Evolutionary conservation across 768 basidiomycete species (phyloP).

Genomic region (Fomitopsis pulvina): DNA sequence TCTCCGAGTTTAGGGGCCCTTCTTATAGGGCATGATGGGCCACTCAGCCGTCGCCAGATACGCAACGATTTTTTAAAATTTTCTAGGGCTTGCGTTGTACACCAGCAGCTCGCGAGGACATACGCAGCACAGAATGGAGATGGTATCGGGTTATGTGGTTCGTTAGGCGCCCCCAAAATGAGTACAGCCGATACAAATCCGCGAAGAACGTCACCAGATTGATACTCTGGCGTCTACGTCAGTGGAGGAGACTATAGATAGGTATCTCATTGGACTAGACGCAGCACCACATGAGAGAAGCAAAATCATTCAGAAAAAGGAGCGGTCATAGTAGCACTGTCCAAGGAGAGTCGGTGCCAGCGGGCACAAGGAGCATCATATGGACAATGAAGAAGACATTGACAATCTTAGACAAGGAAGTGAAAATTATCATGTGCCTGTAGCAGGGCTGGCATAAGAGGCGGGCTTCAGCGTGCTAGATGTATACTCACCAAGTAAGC

Average conservation of each 20-base stretch:
- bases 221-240: too few relatives aligned
- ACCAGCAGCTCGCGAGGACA: too few relatives aligned
- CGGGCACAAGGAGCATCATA: background rate
- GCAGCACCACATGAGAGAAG: constrained; percentile 5
- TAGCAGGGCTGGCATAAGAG: constrained; percentile 2
- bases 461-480: background rate
- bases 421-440: constrained; percentile 19
- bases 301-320: constrained; percentile 5
- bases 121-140: too few relatives aligned
- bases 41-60: too few relatives aligned
- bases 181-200: too few relatives aligned
- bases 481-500: constrained; percentile 41
- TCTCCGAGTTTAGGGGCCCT: too few relatives aligned
- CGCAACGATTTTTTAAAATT: too few relatives aligned
- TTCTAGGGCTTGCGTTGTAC: too few relatives aligned
- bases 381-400: background rate
- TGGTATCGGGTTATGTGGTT: too few relatives aligned
- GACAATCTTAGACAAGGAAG: background rate
- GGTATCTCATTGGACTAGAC: constrained; percentile 5
- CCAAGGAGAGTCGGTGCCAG: constrained; percentile 13
- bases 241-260: background rate
- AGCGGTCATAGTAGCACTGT: constrained; percentile 10
- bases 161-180: too few relatives aligned
- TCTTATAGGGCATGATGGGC: too few relatives aligned
- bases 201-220: too few relatives aligned